Conservation (phyloP, 1,284 basidiomycete species). For the Cutaneotrichosporon cyanovorans region DNA sequence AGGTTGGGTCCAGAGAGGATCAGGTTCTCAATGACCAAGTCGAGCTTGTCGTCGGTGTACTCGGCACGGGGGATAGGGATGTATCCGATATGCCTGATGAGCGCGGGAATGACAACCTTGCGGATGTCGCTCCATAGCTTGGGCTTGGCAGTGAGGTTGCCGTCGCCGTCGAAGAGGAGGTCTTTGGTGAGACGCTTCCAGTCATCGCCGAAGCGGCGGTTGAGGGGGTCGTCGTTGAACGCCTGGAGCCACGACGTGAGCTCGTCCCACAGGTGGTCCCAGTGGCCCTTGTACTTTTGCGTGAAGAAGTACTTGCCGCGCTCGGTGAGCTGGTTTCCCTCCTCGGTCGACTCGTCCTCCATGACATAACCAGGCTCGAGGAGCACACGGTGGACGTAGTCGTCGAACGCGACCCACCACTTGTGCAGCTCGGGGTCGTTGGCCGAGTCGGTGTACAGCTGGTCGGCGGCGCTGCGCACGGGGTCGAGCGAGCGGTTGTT, state of each 20-base stretch:
- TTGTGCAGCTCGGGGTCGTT: constrained; percentile 66
- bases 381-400: constrained; percentile 63
- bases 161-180: constrained; percentile 64
- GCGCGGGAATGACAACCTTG: constrained; percentile 67
- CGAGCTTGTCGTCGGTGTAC: constrained; percentile 77
- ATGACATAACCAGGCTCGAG: constrained; percentile 84
- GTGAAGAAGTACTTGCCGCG: constrained; percentile 70
- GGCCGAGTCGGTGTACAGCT: constrained; percentile 65
- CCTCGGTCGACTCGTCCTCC: constrained; percentile 62
- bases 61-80: constrained; percentile 87
- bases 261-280: constrained; percentile 69
- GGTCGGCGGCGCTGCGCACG: constrained; percentile 65
- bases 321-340: constrained; percentile 58
- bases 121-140: constrained; percentile 79
- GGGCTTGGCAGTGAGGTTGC: constrained; percentile 82
- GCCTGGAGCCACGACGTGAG: constrained; percentile 69
- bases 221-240: constrained; percentile 76
- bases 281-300: constrained; percentile 70
- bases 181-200: constrained; percentile 76
- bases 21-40: constrained; percentile 82
- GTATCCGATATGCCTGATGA: constrained; percentile 72
- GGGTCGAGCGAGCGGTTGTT: constrained; percentile 59
- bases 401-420: constrained; percentile 67
- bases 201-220: constrained; percentile 70
- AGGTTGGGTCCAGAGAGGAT: constrained; percentile 67